Evolutionary conservation across 192 early-diverging fungal species (phyloP), one percentile per base, ranked within the genome.

Genomic region (Mortierella hygrophila): DNA sequence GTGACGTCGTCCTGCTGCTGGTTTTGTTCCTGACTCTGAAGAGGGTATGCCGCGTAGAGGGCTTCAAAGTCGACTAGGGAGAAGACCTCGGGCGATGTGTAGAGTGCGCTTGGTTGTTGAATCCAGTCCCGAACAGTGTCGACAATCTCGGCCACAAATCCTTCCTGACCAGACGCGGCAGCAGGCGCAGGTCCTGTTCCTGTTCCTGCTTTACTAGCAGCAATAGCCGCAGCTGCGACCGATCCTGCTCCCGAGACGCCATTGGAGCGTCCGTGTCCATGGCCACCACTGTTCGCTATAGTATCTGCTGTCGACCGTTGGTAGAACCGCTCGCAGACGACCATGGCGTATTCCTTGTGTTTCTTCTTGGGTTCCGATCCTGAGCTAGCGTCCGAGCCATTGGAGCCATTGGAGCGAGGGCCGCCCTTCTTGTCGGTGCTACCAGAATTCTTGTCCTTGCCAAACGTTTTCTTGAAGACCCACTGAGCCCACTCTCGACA

Each of bases 401-500:
- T 52, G 18, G 57, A 87, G 86, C 32, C 89, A 71, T 71, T 63
- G 69, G 80, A 81, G 88, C 60, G 87, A 78, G 60, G 26, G 63
- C 74, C 68, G 18, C 78, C 84, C 21, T 81, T 86, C 72, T 86
- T 86, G 40, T 86, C 84, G 35, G 75, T 8, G 5, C 46, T 68
- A 29, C 37, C 54, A 65, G 60, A 65, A 65, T 65, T 65, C 76
- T 86, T 86, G 55, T 86, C 84, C 65, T 86, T 86, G 52, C 84
- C 84, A 81, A 89, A 91, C 26, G 88, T 92, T 88, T 93, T 94
- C 77, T 95, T 93, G 77, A 95, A 96, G 8, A 96, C 93, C 88
- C 89, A 94, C 72, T 92, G 92, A 40, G 94, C 94, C 95, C 95
- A 96, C 84, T 96, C 95, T 44, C 95, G 93, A 77, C 95, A 96